A percentile compares a stretch with the other conserved stretches of the same genome.
Evolutionary conservation across 495 filamentous ascomycete species (phyloP).

Genomic region (Penicillium dipodomyicola): DNA sequence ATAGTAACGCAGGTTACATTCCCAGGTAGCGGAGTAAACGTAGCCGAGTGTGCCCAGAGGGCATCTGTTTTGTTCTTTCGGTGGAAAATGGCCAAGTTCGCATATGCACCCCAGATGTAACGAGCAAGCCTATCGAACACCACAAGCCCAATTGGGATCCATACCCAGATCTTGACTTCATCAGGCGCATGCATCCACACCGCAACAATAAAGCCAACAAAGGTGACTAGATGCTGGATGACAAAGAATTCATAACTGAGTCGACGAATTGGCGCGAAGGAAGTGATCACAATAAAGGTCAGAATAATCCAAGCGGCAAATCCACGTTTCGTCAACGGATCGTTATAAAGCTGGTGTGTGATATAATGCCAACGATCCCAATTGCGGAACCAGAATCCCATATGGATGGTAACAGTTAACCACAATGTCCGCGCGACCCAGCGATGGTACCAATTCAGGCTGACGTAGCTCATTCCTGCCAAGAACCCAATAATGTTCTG

Average conservation of each 20-base stretch:
- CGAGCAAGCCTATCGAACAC: conserved; percentile 67
- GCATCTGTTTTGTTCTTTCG: conserved; percentile 23
- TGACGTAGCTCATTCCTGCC: conserved; percentile 67
- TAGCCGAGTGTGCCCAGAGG: conserved; percentile 49
- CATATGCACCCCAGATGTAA: conserved; percentile 51
- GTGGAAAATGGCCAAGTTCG: conserved; percentile 64
- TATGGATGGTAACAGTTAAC: conserved; percentile 71
- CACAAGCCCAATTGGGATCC: conserved; percentile 69
- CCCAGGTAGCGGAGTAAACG: conserved; percentile 59
- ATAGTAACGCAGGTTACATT: conserved; percentile 69
- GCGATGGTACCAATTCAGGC: conserved; percentile 81
- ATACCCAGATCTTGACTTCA: conserved; percentile 56
- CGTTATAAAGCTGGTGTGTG: conserved; percentile 55
- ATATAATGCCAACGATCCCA: conserved; percentile 69
- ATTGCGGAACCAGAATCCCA: conserved; percentile 65
- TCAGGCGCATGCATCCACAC: conserved; percentile 61
- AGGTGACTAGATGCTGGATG: conserved; percentile 70
- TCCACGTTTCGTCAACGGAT: conserved; percentile 64
- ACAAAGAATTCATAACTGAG: conserved; percentile 80
- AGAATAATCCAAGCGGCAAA: conserved; percentile 73
- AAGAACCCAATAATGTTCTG: conserved; percentile 69
- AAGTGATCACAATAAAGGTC: conserved; percentile 67
- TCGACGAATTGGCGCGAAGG: conserved; percentile 64
- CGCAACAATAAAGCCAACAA: conserved; percentile 63
- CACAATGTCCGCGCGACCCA: conserved; percentile 76